Percentiles rank a stretch among this genome's conserved stretches.
Conservation (phyloP, 371 early-diverging fungal species). For the Capniomyces stellatus region DNA sequence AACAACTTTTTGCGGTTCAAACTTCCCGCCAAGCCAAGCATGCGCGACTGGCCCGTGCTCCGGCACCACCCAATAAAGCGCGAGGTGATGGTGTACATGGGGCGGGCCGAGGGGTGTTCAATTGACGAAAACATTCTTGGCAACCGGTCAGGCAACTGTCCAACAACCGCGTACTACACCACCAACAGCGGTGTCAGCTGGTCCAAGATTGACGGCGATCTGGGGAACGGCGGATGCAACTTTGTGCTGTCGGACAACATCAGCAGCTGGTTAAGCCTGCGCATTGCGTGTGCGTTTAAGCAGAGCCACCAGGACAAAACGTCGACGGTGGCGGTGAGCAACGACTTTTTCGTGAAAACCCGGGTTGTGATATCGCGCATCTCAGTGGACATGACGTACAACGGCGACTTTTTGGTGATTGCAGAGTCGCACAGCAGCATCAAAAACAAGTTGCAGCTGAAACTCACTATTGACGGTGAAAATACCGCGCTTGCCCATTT, state of each 20-base stretch:
- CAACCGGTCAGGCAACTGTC: slow-evolving; percentile 27
- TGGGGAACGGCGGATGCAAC: slow-evolving; percentile 20
- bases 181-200: slow-evolving; percentile 53
- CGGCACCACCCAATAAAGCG: slow-evolving; percentile 63
- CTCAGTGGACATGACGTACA: slow-evolving; percentile 6
- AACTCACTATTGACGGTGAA: slow-evolving; percentile 52
- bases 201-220: slow-evolving; percentile 31
- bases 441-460: slow-evolving; percentile 26
- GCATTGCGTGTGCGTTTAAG: neutral
- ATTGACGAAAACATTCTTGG: slow-evolving; percentile 1
- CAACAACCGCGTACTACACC: slow-evolving; percentile 50
- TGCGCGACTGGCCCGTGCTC: slow-evolving; percentile 32
- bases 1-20: slow-evolving; percentile 33
- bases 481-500: slow-evolving; percentile 53
- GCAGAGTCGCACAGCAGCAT: slow-evolving; percentile 24
- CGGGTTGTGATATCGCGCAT: neutral
- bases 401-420: slow-evolving; percentile 66
- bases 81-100: slow-evolving; percentile 60
- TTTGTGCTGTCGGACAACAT: slow-evolving; percentile 15
- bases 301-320: slow-evolving; percentile 30
- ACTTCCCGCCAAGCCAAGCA: slow-evolving; percentile 38
- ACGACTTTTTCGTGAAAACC: neutral
- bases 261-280: neutral
- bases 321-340: slow-evolving; percentile 51
- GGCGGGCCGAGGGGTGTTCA: slow-evolving; percentile 24